Percentiles rank a stretch among this genome's conserved stretches.
Conservation (phyloP, 495 filamentous ascomycete species). For the Xylona heveae region DNA sequence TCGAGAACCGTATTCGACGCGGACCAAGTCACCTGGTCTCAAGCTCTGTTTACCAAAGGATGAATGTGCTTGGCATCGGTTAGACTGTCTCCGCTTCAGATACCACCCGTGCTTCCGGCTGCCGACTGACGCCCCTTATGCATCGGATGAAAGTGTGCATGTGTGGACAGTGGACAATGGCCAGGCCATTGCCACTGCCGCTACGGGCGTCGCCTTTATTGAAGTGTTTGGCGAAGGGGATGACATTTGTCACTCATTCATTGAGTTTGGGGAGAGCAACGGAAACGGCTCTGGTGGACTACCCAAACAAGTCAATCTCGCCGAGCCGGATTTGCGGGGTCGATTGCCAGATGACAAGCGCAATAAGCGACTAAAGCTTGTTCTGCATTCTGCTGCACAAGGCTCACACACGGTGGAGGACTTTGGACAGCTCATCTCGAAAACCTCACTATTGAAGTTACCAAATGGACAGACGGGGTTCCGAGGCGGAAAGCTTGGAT, state of each 20-base stretch:
- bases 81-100: slow-evolving; percentile 73
- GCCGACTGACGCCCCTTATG: slow-evolving; percentile 42
- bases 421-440: slow-evolving; percentile 40
- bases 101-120: slow-evolving; percentile 80
- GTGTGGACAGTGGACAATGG: slow-evolving; percentile 74
- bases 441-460: slow-evolving; percentile 49
- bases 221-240: slow-evolving; percentile 65
- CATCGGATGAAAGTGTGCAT: slow-evolving; percentile 53
- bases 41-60: slow-evolving; percentile 50
- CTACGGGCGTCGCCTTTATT: slow-evolving; percentile 59
- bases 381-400: slow-evolving; percentile 51
- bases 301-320: slow-evolving; percentile 49
- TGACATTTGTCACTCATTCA: slow-evolving; percentile 48
- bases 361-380: slow-evolving; percentile 45
- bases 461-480: slow-evolving; percentile 54
- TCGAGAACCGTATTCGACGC: slow-evolving; percentile 61
- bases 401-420: slow-evolving; percentile 57
- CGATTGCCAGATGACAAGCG: slow-evolving; percentile 47
- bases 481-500: slow-evolving; percentile 55
- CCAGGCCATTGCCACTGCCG: slow-evolving; percentile 56
- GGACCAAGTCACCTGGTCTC: slow-evolving; percentile 57
- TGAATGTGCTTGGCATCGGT: slow-evolving; percentile 73
- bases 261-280: slow-evolving; percentile 53
- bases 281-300: slow-evolving; percentile 29
- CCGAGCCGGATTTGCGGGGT: slow-evolving; percentile 51